Base-by-base conservation (phyloP, 352 stramenopile genomes). In the Pythium phragmitis region DNA sequence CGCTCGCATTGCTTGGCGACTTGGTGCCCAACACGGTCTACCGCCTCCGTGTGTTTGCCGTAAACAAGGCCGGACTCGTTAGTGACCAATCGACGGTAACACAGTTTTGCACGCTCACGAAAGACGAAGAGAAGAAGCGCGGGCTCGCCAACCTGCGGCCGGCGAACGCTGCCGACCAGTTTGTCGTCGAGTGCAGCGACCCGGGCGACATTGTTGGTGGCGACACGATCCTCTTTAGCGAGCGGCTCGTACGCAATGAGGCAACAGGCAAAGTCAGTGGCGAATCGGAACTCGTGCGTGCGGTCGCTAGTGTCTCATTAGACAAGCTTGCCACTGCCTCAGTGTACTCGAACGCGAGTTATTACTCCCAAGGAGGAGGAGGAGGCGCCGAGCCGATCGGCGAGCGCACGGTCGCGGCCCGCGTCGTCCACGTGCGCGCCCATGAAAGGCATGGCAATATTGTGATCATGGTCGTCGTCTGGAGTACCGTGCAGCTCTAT, bases 161-260 rank as follows among this genome's bases (percentile, higher is more conserved):
- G 5, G 63, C 74, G 17, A 78, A 75, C 37, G 84, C 78, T 33
- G 80, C 74, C 1, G 80, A 88, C 14, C 79, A 87, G 45, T 92
- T 94, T 60, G 79, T 79, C 11, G 65, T 94, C 56, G 85, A 95
- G 72, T 91, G 81, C 42, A 72, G 65, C 14, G 79, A 83, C 45
- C 74, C 82, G 21, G 89, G 88, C 30, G 89, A 97, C 51, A 64
- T 97, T 26, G 88, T 96, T 13, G 70, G 80, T 1, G 90, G 91
- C 9, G 92, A 98, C 63, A 94, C 87, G 28, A 91, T 97, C 5
- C 81, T 98, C 46, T 97, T 98, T 60, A 96, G 88, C 23, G 91
- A 98, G 68, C 82, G 92, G 17, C 79, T 98, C n/a, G 82, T 89
- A 50, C 76, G 72, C 26, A 77, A 47, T n/a, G 73, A 71, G 34